Percentiles rank a stretch among this genome's conserved stretches.
Conservation (phyloP, 1,284 basidiomycete species). For the Cutaneotrichosporon daszewskae region DNA sequence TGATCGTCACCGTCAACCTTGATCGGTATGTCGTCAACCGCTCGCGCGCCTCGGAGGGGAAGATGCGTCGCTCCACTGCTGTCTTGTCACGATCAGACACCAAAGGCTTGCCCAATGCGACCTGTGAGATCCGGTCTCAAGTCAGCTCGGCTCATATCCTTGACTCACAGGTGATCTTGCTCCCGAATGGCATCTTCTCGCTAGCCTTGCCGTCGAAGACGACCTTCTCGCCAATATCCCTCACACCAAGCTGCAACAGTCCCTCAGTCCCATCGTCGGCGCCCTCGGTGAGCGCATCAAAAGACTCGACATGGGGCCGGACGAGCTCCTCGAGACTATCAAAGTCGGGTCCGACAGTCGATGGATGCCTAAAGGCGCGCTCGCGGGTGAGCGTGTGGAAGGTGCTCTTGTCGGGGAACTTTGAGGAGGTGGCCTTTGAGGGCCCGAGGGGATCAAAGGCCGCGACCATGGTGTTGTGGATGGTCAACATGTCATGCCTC, state of each 20-base stretch:
- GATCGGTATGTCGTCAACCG: slow-evolving; percentile 53
- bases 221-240: slow-evolving; percentile 82
- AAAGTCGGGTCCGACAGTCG: slow-evolving; percentile 63
- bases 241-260: slow-evolving; percentile 69
- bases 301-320: slow-evolving; percentile 88
- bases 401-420: slow-evolving; percentile 33
- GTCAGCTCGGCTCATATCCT: slow-evolving; percentile 1
- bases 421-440: slow-evolving; percentile 27
- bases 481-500: neutral
- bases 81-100: slow-evolving; percentile 76
- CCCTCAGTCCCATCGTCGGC: slow-evolving; percentile 70
- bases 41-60: slow-evolving; percentile 72
- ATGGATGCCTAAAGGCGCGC: slow-evolving; percentile 71
- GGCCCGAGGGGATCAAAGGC: slow-evolving; percentile 42
- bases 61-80: slow-evolving; percentile 71
- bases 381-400: slow-evolving; percentile 86
- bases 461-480: slow-evolving; percentile 15
- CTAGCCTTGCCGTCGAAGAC: slow-evolving; percentile 80
- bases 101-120: slow-evolving; percentile 78
- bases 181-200: slow-evolving; percentile 63
- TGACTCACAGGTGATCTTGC: slow-evolving; percentile 67
- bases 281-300: slow-evolving; percentile 91
- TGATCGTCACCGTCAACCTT: slow-evolving; percentile 81
- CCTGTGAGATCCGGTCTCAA: slow-evolving; percentile 77
- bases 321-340: slow-evolving; percentile 90